Conservation (phyloP, 2,329 filamentous ascomycete genomes). For the Cercospora zeina region DNA sequence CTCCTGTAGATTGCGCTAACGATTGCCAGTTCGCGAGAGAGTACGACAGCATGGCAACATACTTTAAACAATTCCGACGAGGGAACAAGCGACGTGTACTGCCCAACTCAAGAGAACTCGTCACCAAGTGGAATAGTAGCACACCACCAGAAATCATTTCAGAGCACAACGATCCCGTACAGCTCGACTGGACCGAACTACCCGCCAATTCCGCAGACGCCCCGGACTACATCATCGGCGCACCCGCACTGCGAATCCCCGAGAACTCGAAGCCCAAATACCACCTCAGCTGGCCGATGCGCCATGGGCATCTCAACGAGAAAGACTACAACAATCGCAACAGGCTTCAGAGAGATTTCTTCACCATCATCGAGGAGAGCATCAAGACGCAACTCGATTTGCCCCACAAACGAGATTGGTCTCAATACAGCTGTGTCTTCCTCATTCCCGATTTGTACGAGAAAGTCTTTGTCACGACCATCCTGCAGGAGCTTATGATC, state of each 20-base stretch:
- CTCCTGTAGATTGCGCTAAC: slow-evolving; percentile 17
- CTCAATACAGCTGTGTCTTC: slow-evolving; percentile 93
- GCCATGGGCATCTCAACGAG: slow-evolving; percentile 85
- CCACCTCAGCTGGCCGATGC: slow-evolving; percentile 89
- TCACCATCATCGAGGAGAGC: slow-evolving; percentile 80
- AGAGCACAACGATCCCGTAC: slow-evolving; percentile 90
- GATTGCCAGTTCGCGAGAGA: slow-evolving; percentile 57
- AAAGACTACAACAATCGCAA: slow-evolving; percentile 79
- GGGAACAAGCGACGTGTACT: slow-evolving; percentile 91
- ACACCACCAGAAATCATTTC: slow-evolving; percentile 82
- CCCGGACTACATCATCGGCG: slow-evolving; percentile 77
- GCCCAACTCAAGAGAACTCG: slow-evolving; percentile 95
- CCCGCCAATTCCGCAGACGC: slow-evolving; percentile 59
- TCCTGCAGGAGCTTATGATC: slow-evolving; percentile 80
- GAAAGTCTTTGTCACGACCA: slow-evolving; percentile 81
- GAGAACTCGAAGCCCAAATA: slow-evolving; percentile 88
- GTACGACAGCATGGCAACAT: slow-evolving; percentile 79
- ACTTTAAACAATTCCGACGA: slow-evolving; percentile 87
- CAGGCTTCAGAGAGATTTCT: slow-evolving; percentile 81
- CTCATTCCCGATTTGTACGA: slow-evolving; percentile 97
- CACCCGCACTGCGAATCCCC: slow-evolving; percentile 79
- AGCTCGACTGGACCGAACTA: slow-evolving; percentile 94
- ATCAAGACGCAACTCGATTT: slow-evolving; percentile 82
- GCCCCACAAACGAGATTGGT: slow-evolving; percentile 75
- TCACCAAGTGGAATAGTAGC: slow-evolving; percentile 88